A percentile compares a stretch with the other conserved stretches of the same genome.
Evolutionary conservation across 2,329 filamentous ascomycete species (phyloP).

Genomic region (Penicillium sp.): DNA sequence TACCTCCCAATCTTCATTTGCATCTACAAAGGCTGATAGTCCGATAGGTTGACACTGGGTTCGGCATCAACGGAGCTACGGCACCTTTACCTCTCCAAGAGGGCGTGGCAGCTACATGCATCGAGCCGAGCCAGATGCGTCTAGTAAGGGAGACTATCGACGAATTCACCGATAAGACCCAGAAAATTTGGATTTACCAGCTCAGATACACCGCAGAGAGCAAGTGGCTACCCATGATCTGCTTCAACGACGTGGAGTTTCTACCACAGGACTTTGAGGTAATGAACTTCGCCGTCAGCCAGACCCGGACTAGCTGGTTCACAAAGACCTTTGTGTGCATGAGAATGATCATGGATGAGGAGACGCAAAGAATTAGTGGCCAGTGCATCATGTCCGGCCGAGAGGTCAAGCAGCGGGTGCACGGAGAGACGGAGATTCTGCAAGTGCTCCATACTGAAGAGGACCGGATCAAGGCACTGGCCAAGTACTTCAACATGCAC

Average conservation of each 20-base stretch:
- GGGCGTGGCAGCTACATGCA: slow-evolving; percentile 37
- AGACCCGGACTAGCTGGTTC: slow-evolving; percentile 52
- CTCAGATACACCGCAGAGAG: slow-evolving; percentile 49
- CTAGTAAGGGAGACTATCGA: slow-evolving; percentile 51
- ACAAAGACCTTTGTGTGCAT: slow-evolving; percentile 53
- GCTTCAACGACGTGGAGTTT: slow-evolving; percentile 66
- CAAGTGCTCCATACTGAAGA: slow-evolving; percentile 50
- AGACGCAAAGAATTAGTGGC: slow-evolving; percentile 49
- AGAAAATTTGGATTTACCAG: slow-evolving; percentile 63
- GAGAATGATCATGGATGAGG: slow-evolving; percentile 54
- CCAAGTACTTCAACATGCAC: slow-evolving; percentile 53
- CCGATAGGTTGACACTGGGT: slow-evolving; percentile 58
- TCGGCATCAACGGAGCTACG: slow-evolving; percentile 62
- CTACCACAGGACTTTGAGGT: slow-evolving; percentile 59
- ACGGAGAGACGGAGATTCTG: slow-evolving; percentile 51
- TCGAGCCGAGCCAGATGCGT: slow-evolving; percentile 57
- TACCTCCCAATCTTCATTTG: not conserved
- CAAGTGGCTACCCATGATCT: slow-evolving; percentile 62
- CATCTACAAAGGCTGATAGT: not conserved
- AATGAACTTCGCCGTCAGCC: slow-evolving; percentile 58
- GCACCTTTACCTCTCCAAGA: slow-evolving; percentile 55
- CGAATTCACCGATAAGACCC: slow-evolving; percentile 42
- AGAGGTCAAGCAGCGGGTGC: slow-evolving; percentile 54
- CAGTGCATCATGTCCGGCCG: slow-evolving; percentile 53
- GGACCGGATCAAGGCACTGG: slow-evolving; percentile 54